Conservation (phyloP, 352 stramenopile genomes). For the Pythium brassicae region DNA sequence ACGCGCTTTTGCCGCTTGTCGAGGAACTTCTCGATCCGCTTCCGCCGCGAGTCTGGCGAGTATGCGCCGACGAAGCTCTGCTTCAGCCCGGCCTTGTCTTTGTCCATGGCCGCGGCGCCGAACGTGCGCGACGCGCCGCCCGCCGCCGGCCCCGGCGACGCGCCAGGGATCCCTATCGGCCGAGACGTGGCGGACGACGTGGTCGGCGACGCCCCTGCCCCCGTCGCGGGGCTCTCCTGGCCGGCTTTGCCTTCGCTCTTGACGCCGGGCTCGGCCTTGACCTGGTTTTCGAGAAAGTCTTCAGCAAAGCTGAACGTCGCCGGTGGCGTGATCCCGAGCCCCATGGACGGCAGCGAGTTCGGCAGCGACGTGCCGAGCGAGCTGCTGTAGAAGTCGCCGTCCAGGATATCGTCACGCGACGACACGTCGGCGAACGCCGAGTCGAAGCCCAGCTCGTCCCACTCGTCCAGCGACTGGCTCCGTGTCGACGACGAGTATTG, state of each 20-base stretch:
- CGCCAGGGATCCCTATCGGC: slow-evolving; percentile 77
- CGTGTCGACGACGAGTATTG: slow-evolving; percentile 54
- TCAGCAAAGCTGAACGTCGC: slow-evolving; percentile 82
- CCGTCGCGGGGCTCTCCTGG: slow-evolving; percentile 9
- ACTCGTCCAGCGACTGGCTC: slow-evolving; percentile 81
- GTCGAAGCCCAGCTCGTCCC: slow-evolving; percentile 84
- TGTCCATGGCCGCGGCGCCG: slow-evolving; percentile 30
- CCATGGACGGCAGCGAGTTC: slow-evolving; percentile 86
- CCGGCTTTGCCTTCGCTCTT: slow-evolving; percentile 35
- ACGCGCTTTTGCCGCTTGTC: slow-evolving; percentile 95
- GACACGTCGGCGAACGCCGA: slow-evolving; percentile 75
- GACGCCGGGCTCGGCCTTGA: slow-evolving; percentile 42
- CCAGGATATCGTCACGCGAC: slow-evolving; percentile 62
- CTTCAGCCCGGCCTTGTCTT: slow-evolving; percentile 60
- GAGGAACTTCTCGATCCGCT: slow-evolving; percentile 93
- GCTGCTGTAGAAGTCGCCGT: slow-evolving; percentile 77
- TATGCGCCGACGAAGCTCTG: slow-evolving; percentile 93
- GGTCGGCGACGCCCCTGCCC: slow-evolving; percentile 13
- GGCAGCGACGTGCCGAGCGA: slow-evolving; percentile 80
- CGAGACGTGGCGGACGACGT: slow-evolving; percentile 57
- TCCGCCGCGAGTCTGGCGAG: slow-evolving; percentile 90
- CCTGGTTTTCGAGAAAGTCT: slow-evolving; percentile 78
- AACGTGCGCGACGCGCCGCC: slow-evolving; percentile 31
- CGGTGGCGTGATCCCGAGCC: slow-evolving; percentile 77
- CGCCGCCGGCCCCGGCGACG: slow-evolving; percentile 26